Evolutionary conservation across 1,284 basidiomycete species (phyloP).

Genomic region (Boletus hoseneyae): DNA sequence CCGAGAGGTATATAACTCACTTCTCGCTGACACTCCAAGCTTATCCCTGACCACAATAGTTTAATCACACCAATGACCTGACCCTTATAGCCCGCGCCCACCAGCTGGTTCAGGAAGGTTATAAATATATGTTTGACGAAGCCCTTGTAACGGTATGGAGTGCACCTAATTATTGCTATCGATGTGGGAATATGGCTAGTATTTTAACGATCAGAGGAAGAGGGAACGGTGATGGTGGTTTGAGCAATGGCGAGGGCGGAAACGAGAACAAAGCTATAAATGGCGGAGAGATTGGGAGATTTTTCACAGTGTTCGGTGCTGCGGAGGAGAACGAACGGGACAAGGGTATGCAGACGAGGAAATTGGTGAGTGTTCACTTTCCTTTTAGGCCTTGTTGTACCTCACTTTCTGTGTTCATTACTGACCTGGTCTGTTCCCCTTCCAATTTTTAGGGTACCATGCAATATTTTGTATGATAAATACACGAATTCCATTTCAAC

Average conservation of each 20-base stretch:
- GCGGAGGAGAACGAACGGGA: conserved; percentile 86
- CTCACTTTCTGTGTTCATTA: neutral
- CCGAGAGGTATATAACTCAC: conserved; percentile 54
- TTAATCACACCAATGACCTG: conserved; percentile 88
- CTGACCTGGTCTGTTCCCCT: conserved; percentile 3
- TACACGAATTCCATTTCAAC: conserved; percentile 6
- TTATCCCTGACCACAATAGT: conserved; percentile 45
- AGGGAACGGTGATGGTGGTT: conserved; percentile 42
- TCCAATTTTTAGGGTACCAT: conserved; percentile 24
- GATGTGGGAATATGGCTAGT: conserved; percentile 78
- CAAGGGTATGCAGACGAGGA: conserved; percentile 59
- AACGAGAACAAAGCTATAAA: conserved; percentile 1
- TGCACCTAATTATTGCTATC: conserved; percentile 95
- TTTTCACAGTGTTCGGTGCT: conserved; percentile 80
- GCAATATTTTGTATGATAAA: conserved; percentile 33
- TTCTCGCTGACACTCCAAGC: neutral
- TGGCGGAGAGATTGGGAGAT: conserved; percentile 25
- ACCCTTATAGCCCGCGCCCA: conserved; percentile 88
- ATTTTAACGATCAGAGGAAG: conserved; percentile 70
- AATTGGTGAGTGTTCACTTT: conserved; percentile 48
- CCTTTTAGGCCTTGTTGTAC: neutral
- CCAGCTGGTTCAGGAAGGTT: conserved; percentile 95
- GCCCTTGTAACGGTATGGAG: conserved; percentile 97
- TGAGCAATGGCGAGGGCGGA: conserved; percentile 10
- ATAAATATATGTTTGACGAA: conserved; percentile 97